Percentiles rank a stretch among this genome's conserved stretches.
Evolutionary conservation across 31 red algal species (phyloP).

Genomic region (Pterothamnion heteromorphum): DNA sequence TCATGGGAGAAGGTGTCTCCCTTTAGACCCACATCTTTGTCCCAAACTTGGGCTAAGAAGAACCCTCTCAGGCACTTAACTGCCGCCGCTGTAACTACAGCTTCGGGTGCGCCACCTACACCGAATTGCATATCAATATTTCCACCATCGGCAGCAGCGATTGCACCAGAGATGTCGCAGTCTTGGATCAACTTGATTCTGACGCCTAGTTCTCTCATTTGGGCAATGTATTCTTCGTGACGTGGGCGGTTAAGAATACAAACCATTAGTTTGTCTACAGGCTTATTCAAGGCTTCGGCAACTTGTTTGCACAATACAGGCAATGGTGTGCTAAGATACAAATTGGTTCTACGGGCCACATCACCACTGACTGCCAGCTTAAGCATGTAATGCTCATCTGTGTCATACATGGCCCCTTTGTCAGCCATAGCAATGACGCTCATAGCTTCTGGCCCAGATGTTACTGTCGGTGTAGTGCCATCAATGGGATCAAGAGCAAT

Average conservation of each 20-base stretch:
- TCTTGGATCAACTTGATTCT: not conserved
- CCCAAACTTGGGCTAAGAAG: not conserved
- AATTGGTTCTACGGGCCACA: not conserved
- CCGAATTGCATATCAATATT: conserved; percentile 13
- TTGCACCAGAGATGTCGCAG: conserved; percentile 15
- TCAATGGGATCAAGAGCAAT: conserved; percentile 27
- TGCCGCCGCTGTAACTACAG: conserved; percentile 9
- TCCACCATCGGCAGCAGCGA: not conserved
- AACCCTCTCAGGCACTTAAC: not conserved
- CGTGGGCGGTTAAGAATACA: conserved; percentile 17
- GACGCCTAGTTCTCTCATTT: not conserved
- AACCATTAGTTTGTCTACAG: not conserved
- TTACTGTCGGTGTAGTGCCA: not conserved
- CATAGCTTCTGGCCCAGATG: not conserved
- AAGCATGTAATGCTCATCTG: not conserved
- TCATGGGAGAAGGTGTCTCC: no score
- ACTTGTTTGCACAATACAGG: not conserved
- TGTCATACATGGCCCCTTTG: not conserved
- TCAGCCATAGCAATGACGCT: not conserved
- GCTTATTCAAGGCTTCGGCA: not conserved
- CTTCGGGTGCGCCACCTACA: conserved; percentile 34
- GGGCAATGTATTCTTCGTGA: not conserved
- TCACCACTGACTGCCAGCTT: not conserved
- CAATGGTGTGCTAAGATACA: not conserved
- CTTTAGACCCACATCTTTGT: no score